Conservation (phyloP, 495 filamentous ascomycete genomes). For the Penicillium herquei region DNA sequence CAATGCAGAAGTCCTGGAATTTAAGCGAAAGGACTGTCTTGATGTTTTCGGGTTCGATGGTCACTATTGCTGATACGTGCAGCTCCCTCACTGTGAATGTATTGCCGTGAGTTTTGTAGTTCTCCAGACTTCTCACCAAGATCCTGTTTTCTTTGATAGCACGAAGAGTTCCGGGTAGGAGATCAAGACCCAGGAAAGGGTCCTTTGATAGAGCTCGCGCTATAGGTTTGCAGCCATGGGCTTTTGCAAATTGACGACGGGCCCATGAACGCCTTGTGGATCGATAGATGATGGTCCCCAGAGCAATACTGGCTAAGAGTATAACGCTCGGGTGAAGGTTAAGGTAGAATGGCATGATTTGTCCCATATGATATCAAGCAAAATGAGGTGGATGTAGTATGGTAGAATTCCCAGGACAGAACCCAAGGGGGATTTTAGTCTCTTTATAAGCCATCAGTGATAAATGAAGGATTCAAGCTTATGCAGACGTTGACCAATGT, state of each 20-base stretch:
- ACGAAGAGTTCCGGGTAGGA: background rate
- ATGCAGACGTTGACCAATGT: no score
- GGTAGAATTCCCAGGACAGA: no score
- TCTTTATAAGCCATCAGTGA: no score
- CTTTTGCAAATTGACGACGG: background rate
- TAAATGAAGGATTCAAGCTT: no score
- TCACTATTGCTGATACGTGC: background rate
- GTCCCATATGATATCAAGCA: no score
- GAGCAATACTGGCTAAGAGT: background rate
- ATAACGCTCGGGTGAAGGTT: background rate
- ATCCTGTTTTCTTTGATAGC: background rate
- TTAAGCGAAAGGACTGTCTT: slow-evolving; percentile 59
- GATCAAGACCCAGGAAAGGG: background rate
- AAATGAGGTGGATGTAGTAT: no score
- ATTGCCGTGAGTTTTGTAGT: background rate
- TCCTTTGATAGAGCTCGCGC: background rate
- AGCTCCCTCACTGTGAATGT: background rate
- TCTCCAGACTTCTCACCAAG: background rate
- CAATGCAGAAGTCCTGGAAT: slow-evolving; percentile 61
- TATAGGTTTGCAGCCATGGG: background rate
- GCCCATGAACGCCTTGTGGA: background rate
- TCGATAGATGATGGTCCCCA: background rate
- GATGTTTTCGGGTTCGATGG: slow-evolving; percentile 52
- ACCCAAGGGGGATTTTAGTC: no score
- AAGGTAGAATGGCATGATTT: background rate